Evolutionary conservation across 768 basidiomycete species (phyloP).

Genomic region (Lactarius sp.): DNA sequence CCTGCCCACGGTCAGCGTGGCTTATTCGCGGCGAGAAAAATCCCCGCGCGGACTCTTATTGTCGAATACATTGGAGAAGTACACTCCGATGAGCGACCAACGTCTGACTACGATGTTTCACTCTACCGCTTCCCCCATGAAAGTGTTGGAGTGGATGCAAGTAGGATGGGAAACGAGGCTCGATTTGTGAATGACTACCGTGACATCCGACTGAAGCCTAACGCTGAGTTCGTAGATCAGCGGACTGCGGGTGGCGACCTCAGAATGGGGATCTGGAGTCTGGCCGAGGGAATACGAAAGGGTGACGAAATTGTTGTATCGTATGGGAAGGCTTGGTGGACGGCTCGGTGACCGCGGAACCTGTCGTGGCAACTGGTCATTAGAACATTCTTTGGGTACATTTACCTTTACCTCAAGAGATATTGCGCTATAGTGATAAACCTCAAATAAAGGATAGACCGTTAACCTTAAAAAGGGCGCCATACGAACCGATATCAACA

Average conservation of each 20-base stretch:
- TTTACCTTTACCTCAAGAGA: constrained; percentile 6
- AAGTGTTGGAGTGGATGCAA: constrained; percentile 76
- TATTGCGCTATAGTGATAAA: constrained; percentile 8
- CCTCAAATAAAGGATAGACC: constrained; percentile 18
- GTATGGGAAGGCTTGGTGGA: constrained; percentile 89
- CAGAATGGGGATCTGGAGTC: constrained; percentile 74
- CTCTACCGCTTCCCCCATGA: constrained; percentile 57
- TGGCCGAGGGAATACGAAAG: constrained; percentile 54
- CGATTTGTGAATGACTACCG: constrained; percentile 91
- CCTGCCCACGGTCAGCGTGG: constrained; percentile 70
- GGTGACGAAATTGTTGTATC: constrained; percentile 84
- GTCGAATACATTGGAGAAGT: constrained; percentile 82
- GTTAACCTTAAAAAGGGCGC: constrained; percentile 12
- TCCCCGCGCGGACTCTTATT: constrained; percentile 60
- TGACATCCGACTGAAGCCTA: constrained; percentile 63
- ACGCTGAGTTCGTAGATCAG: constrained; percentile 62
- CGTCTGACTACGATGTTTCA: constrained; percentile 86
- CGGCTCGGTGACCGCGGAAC: constrained; percentile 35
- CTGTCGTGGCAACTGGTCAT: constrained; percentile 5
- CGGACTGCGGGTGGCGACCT: constrained; percentile 53
- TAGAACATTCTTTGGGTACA: constrained; percentile 2
- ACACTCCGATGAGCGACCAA: constrained; percentile 67
- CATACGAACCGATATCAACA: constrained; percentile 5
- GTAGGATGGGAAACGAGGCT: constrained; percentile 73
- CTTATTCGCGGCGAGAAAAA: constrained; percentile 71